Evolutionary conservation across 345 rosid genomes (phyloP), one percentile per base, ranked within the genome.

Genomic region (Jatropha curcas): DNA sequence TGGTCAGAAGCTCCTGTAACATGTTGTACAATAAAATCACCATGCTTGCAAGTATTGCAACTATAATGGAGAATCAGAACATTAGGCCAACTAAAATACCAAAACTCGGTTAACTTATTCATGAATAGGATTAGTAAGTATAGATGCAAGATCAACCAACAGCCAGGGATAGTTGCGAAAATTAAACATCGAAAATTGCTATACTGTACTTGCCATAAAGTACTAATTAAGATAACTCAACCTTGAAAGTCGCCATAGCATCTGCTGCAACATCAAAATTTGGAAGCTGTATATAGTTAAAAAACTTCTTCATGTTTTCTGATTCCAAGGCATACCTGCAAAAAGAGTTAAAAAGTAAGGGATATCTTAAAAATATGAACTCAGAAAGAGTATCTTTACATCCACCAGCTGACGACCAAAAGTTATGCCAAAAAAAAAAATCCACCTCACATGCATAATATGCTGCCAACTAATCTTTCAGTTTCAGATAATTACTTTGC

Each of bases 201-300:
- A n/a, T n/a, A n/a, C n/a, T n/a, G n/a, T n/a, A n/a, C n/a, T n/a
- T n/a, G n/a, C n/a, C n/a, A n/a, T n/a, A n/a, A n/a, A n/a, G n/a
- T n/a, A n/a, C n/a, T n/a, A n/a, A n/a, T n/a, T n/a, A n/a, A n/a
- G 64, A 17, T 7, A 9, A 45, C 55, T 35, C 66, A 68, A 96
- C 98, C 99, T 93, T 96, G 81, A 96, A 93, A 64, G 99, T 91
- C 19, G 95, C 85, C 59, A 63, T 83, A 65, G 77, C 88, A 79
- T 84, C 86, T 48, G 85, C 81, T 50, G 86, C 86, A 0, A 82
- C 72, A 65, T 86, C 90, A 48, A 84, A 86, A 80, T 81, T 82
- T 33, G 83, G 89, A 65, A 67, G 78, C 57, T 82, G 90, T 37
- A 82, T 71, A 68, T 76, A 86, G 39, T 24, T 30, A 57, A 86